A percentile compares a stretch with the other conserved stretches of the same genome.
Conservation (phyloP, 805 yeast species). For the Teunomyces panamensis region DNA sequence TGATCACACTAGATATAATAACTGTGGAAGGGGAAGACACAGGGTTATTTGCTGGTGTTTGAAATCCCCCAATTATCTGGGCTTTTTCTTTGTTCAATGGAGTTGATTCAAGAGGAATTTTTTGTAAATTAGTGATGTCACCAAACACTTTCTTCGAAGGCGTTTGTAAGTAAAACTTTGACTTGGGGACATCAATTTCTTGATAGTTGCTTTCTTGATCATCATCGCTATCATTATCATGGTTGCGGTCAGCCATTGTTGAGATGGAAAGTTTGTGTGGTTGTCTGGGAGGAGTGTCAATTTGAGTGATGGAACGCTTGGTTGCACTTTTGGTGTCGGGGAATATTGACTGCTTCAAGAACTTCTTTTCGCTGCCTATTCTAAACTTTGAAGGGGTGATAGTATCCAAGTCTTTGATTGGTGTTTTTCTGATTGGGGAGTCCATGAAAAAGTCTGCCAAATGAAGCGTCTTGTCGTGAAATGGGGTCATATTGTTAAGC, state of each 20-base stretch:
- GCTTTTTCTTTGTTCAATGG: slow-evolving; percentile 6
- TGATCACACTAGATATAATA: slow-evolving; percentile 32
- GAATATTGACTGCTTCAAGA: slow-evolving; percentile 15
- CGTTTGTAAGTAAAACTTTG: slow-evolving; percentile 23
- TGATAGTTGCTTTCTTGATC: slow-evolving; percentile 13
- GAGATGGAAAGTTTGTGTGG: slow-evolving; percentile 28
- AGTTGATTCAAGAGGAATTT: slow-evolving; percentile 13
- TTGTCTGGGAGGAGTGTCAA: slow-evolving; percentile 38
- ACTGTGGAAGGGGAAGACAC: slow-evolving; percentile 43
- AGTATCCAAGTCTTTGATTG: slow-evolving; percentile 33
- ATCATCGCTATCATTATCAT: slow-evolving; percentile 14
- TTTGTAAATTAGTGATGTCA: slow-evolving; percentile 22
- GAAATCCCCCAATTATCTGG: slow-evolving; percentile 14
- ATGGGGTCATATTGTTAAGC: slow-evolving; percentile 37
- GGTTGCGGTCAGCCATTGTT: slow-evolving; percentile 13
- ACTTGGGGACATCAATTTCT: slow-evolving; percentile 10
- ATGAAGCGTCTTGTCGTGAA: slow-evolving; percentile 40
- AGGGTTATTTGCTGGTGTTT: slow-evolving; percentile 33
- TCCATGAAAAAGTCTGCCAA: slow-evolving; percentile 44
- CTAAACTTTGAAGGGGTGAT: slow-evolving; percentile 41
- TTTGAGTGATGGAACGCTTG: slow-evolving; percentile 33
- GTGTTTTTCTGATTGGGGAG: slow-evolving; percentile 38
- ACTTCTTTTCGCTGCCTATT: slow-evolving; percentile 18
- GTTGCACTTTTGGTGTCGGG: slow-evolving; percentile 29
- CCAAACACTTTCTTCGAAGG: slow-evolving; percentile 30